These are phyloP conservation scores for Cutaneotrichosporon mucoides DNA, from an alignment of 1,284 basidiomycete species.

Conservation along the genomic window DNA sequence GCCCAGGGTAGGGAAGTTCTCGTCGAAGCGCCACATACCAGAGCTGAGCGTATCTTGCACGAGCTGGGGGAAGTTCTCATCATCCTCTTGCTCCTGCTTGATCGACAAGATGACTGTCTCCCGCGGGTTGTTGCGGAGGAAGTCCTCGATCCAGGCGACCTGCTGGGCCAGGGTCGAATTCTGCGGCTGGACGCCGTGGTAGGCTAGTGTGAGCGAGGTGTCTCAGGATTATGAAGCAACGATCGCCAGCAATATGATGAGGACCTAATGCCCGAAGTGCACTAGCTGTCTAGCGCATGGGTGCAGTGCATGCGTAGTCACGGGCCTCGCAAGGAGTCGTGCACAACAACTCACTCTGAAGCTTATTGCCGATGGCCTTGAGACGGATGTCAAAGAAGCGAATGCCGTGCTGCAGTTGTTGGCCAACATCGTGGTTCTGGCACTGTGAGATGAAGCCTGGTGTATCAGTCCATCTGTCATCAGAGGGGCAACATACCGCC, in stretches of 20 bases:
- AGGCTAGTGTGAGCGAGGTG: slow-evolving; percentile 50
- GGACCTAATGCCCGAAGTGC: too few species aligned
- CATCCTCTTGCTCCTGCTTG: slow-evolving; percentile 67
- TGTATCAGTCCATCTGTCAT: too few species aligned
- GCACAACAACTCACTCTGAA: slow-evolving; percentile 44
- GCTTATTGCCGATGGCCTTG: slow-evolving; percentile 56
- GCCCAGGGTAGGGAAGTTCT: slow-evolving; percentile 69
- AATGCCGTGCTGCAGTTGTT: slow-evolving; percentile 55
- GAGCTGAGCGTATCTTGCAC: slow-evolving; percentile 62
- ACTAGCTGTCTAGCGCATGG: too few species aligned
- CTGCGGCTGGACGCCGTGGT: slow-evolving; percentile 72
- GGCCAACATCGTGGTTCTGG: slow-evolving; percentile 39
- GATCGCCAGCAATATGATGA: too few species aligned
- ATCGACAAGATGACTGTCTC: slow-evolving; percentile 79
- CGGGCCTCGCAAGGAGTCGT: too few species aligned
- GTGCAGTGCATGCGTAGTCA: too few species aligned
- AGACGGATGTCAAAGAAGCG: slow-evolving; percentile 77
- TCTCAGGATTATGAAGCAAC: too few species aligned
- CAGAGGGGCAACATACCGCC: too few species aligned
- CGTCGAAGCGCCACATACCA: slow-evolving; percentile 73
- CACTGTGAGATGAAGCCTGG: slow-evolving; percentile 46
- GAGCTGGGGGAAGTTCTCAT: slow-evolving; percentile 57
- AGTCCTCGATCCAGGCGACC: slow-evolving; percentile 56
- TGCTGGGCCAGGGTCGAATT: slow-evolving; percentile 61
- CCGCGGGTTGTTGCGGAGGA: slow-evolving; percentile 59